These are phyloP conservation scores for Hygrophila difformis DNA, from an alignment of 257 asterid genomes.

Conservation along the genomic window DNA sequence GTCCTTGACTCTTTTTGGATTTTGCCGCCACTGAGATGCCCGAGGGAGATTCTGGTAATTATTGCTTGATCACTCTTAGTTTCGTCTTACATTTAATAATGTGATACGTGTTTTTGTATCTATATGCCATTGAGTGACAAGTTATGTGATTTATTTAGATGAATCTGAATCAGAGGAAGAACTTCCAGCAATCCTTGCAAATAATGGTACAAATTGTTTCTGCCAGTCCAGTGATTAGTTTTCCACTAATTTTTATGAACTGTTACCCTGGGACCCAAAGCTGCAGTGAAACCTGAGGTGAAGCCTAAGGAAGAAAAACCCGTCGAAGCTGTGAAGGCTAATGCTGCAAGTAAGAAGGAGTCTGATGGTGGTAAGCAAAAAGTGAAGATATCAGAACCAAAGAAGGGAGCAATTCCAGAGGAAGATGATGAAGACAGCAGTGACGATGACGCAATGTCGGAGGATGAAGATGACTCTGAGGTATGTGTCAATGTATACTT, in stretches of 20 bases:
- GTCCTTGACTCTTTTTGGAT: constrained; percentile 40
- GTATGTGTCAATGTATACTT: neutral
- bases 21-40: constrained; percentile 24
- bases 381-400: constrained; percentile 46
- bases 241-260: neutral
- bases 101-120: neutral
- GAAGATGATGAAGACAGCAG: constrained; percentile 31
- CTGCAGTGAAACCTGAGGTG: constrained; percentile 30
- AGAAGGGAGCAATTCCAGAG: constrained; percentile 11
- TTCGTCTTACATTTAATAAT: no score
- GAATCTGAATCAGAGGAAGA: constrained; percentile 43
- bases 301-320: constrained; percentile 31
- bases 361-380: constrained; percentile 43
- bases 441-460: constrained; percentile 23
- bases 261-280: neutral
- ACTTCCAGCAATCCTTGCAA: constrained; percentile 21
- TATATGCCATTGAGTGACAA: neutral
- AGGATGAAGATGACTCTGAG: constrained; percentile 25
- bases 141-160: constrained; percentile 26
- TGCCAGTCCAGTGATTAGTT: neutral
- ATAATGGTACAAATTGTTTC: constrained; percentile 33
- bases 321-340: constrained; percentile 28
- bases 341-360: constrained; percentile 23
- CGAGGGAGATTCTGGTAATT: constrained; percentile 35
- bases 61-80: neutral